phyloP scores from a whole-genome alignment of 2,329 filamentous ascomycete species.

The Pyrenophora seminiperda region DNA sequence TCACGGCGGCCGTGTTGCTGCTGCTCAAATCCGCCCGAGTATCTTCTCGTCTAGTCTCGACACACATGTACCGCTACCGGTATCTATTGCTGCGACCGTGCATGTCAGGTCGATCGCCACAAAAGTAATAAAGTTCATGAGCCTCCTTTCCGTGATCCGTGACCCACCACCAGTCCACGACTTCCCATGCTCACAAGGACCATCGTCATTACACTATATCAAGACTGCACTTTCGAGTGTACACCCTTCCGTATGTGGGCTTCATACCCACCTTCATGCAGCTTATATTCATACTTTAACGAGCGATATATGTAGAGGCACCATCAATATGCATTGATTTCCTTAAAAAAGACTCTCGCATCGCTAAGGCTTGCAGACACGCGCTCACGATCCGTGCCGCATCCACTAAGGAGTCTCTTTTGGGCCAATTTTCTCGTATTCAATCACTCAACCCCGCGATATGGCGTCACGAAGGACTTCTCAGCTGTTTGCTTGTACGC shows the following conservation, averaged over 20 bases:
- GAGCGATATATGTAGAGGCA: not conserved
- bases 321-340: slow-evolving; percentile 2
- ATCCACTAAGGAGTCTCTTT: not conserved
- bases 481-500: too few relatives aligned
- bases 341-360: slow-evolving; percentile 3
- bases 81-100: not conserved
- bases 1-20: not conserved
- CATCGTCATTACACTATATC: not conserved
- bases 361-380: not conserved
- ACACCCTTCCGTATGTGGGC: too few relatives aligned
- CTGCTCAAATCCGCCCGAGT: not conserved
- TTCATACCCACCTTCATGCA: not conserved
- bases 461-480: too few relatives aligned
- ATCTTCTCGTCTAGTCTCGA: not conserved
- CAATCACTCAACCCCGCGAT: too few relatives aligned
- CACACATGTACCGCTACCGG: too few relatives aligned
- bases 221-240: not conserved
- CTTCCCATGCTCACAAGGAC: too few relatives aligned
- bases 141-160: too few relatives aligned
- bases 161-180: too few relatives aligned
- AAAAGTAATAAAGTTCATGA: not conserved
- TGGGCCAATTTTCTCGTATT: not conserved
- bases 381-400: not conserved
- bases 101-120: not conserved
- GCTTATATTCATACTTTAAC: slow-evolving; percentile 8